These are phyloP conservation scores for Gossypium arboreum DNA, from an alignment of 345 rosid genomes.

Conservation along the genomic window DNA sequence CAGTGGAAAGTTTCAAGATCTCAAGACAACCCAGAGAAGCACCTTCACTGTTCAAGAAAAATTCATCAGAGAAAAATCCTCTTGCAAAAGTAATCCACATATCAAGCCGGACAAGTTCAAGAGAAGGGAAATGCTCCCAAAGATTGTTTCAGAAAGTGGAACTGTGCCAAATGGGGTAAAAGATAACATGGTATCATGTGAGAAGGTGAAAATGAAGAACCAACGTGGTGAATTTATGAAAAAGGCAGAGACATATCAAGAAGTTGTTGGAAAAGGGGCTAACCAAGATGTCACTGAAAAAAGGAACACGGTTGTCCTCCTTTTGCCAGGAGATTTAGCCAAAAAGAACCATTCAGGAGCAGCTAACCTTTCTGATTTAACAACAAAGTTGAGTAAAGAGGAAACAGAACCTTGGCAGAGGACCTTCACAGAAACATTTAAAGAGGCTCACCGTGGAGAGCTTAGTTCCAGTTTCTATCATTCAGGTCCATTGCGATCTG, in stretches of 20 bases:
- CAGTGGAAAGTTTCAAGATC: slow-evolving; percentile 28
- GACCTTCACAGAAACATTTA: slow-evolving; percentile 33
- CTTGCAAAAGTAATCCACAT: slow-evolving; percentile 21
- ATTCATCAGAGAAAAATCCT: slow-evolving; percentile 22
- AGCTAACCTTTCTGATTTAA: slow-evolving; percentile 28
- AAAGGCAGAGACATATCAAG: slow-evolving; percentile 28
- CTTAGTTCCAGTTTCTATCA: slow-evolving; percentile 30
- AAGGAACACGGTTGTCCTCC: slow-evolving; percentile 39
- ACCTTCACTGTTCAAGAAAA: slow-evolving; percentile 21
- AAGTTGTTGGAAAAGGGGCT: slow-evolving; percentile 22
- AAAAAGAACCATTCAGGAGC: slow-evolving; percentile 29
- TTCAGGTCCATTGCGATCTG: slow-evolving; percentile 41
- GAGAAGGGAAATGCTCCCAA: slow-evolving; percentile 30
- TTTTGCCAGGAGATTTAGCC: slow-evolving; percentile 43
- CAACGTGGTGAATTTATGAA: slow-evolving; percentile 28
- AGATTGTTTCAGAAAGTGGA: slow-evolving; percentile 20
- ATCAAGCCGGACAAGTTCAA: slow-evolving; percentile 26
- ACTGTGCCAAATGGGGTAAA: slow-evolving; percentile 27
- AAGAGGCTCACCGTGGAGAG: slow-evolving; percentile 25
- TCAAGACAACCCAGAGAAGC: slow-evolving; percentile 20
- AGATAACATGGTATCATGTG: slow-evolving; percentile 25
- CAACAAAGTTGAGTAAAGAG: slow-evolving; percentile 20
- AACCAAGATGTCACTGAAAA: slow-evolving; percentile 27
- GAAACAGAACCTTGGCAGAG: slow-evolving; percentile 35
- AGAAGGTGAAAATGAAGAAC: slow-evolving; percentile 27